phyloP scores from a whole-genome alignment of 257 asterid genomes.

The Coffea canephora region DNA sequence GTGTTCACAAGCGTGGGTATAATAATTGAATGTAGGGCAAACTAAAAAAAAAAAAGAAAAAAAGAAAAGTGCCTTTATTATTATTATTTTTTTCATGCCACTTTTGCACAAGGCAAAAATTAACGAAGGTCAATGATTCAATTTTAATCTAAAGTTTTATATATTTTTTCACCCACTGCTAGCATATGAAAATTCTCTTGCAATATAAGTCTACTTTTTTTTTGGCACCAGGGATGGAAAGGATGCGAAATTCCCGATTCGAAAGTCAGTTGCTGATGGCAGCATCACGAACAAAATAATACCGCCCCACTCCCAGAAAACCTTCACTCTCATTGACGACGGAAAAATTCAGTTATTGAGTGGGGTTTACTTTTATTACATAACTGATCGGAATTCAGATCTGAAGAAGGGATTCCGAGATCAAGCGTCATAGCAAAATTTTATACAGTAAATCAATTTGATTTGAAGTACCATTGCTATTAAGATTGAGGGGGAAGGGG shows the following conservation, averaged over 20 bases:
- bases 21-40: too few relatives aligned
- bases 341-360: not conserved
- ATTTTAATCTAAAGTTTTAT: too few relatives aligned
- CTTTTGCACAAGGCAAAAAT: too few relatives aligned
- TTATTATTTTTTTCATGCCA: too few relatives aligned
- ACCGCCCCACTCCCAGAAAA: not conserved
- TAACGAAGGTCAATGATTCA: too few relatives aligned
- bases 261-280: constrained; percentile 14
- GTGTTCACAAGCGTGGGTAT: too few relatives aligned
- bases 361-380: not conserved
- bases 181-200: not conserved
- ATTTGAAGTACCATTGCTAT: not conserved
- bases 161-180: too few relatives aligned
- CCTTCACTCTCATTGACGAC: not conserved
- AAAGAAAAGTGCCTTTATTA: too few relatives aligned
- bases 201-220: not conserved
- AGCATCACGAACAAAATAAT: not conserved
- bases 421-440: not conserved
- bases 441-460: not conserved
- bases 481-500: not conserved
- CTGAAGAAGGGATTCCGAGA: constrained; percentile 35
- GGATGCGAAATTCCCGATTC: constrained; percentile 8
- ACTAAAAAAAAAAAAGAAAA: too few relatives aligned
- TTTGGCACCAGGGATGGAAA: constrained; percentile 2
- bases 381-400: not conserved